A percentile compares a stretch with the other conserved stretches of the same genome.
phyloP scores from a whole-genome alignment of 306 rosid species.

The Gynostemma pentaphyllum region DNA sequence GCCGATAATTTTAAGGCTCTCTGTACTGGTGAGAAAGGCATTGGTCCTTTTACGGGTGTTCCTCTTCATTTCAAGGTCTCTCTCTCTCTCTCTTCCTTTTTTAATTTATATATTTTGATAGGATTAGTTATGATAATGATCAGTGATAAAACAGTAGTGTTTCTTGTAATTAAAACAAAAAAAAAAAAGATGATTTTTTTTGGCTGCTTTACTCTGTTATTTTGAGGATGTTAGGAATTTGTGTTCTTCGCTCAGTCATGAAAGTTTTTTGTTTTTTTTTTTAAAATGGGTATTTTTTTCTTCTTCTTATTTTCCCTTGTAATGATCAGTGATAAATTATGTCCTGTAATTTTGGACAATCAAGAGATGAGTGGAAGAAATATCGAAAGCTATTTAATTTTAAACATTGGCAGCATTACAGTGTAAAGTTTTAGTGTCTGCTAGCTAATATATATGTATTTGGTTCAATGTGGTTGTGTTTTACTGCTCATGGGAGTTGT shows the following conservation, averaged over 20 bases:
- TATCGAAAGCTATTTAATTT: neutral
- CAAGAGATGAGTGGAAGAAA: neutral
- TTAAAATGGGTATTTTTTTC: neutral
- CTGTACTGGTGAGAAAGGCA: slow-evolving; percentile 86
- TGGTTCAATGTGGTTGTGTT: neutral
- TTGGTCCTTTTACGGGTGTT: slow-evolving; percentile 60
- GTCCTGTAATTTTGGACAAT: neutral
- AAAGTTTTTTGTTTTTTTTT: too few species aligned
- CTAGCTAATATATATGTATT: too few species aligned
- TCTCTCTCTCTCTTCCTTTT: too few species aligned
- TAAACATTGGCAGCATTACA: neutral
- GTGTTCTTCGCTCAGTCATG: neutral
- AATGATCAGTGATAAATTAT: neutral
- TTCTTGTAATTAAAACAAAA: neutral
- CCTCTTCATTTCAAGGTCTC: slow-evolving; percentile 91
- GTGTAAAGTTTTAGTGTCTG: too few species aligned
- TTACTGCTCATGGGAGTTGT: neutral
- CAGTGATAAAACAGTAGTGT: neutral
- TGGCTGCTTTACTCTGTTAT: neutral
- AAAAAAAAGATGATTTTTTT: neutral
- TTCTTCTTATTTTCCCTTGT: neutral
- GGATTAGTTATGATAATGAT: neutral
- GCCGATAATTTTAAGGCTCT: slow-evolving; percentile 80
- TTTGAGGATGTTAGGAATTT: neutral
- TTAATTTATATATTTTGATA: neutral